Conservation (phyloP, 2,329 filamentous ascomycete genomes). For the Rutstroemia sp. region DNA sequence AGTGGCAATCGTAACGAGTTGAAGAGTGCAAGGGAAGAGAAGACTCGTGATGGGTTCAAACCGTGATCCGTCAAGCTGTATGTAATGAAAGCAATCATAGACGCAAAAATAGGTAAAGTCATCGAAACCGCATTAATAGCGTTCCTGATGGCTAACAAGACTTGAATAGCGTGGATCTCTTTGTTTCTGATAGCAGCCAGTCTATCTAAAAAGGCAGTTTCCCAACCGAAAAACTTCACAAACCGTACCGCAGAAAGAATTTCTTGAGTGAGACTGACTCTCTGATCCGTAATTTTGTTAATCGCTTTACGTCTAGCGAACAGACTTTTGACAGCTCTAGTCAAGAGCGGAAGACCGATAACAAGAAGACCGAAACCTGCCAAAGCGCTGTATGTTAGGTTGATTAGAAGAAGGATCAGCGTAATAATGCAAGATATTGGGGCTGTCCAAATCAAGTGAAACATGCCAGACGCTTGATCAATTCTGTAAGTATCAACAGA, state of each 20-base stretch:
- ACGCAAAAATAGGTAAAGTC: conserved; percentile 73
- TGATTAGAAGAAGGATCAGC: conserved; percentile 72
- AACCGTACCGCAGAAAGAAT: conserved; percentile 87
- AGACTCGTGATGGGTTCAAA: conserved; percentile 70
- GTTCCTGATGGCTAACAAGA: conserved; percentile 65
- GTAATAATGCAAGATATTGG: conserved; percentile 74
- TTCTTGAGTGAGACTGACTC: conserved; percentile 86
- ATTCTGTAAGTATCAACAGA: conserved; percentile 91
- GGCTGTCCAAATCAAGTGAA: conserved; percentile 86
- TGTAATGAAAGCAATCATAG: conserved; percentile 91
- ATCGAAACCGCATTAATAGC: conserved; percentile 55
- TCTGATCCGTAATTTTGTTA: conserved; percentile 90
- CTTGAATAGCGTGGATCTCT: conserved; percentile 79
- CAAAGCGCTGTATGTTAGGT: conserved; percentile 82
- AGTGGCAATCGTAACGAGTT: conserved; percentile 85
- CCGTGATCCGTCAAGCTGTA: conserved; percentile 58
- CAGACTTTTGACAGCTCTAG: conserved; percentile 66
- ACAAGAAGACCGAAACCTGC: conserved; percentile 80
- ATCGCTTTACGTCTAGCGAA: conserved; percentile 70
- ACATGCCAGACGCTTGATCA: conserved; percentile 79
- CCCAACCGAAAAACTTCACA: conserved; percentile 97
- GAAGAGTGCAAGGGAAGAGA: conserved; percentile 90
- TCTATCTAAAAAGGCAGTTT: conserved; percentile 74
- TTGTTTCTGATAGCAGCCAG: conserved; percentile 64
- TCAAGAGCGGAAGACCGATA: conserved; percentile 70